A percentile compares a stretch with the other conserved stretches of the same genome.
Evolutionary conservation across 1,284 basidiomycete species (phyloP).

Genomic region (Cutaneotrichosporon mucoides): DNA sequence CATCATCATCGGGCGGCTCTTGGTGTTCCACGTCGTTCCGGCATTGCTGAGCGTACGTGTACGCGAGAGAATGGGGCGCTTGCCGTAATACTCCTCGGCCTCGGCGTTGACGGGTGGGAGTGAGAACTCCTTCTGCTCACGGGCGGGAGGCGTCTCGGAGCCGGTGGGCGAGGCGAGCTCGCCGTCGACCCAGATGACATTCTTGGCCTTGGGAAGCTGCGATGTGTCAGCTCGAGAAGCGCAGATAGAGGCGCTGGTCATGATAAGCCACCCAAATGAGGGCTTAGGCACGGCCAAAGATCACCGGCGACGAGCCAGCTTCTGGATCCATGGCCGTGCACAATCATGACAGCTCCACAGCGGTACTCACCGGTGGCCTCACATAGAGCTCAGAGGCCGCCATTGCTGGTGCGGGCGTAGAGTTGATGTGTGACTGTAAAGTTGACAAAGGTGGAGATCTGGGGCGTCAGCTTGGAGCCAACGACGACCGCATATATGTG

Average conservation of each 20-base stretch:
- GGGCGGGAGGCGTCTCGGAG: constrained; percentile 28
- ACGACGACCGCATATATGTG: too few species aligned
- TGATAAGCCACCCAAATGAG: background rate
- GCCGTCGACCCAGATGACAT: constrained; percentile 44
- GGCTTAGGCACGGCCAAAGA: too few species aligned
- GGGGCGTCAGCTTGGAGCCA: too few species aligned
- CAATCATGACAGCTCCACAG: too few species aligned
- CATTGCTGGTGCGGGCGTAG: background rate
- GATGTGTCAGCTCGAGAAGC: background rate
- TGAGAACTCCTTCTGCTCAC: constrained; percentile 6
- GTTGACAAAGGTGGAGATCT: too few species aligned
- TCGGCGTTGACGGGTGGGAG: constrained; percentile 60
- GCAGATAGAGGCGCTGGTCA: too few species aligned
- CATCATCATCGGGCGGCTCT: constrained; percentile 59
- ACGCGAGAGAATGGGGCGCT: constrained; percentile 67
- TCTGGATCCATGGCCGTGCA: too few species aligned
- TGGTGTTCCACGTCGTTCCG: constrained; percentile 60
- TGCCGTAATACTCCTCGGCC: constrained; percentile 76
- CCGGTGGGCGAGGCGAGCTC: constrained; percentile 20
- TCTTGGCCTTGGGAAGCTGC: constrained; percentile 40
- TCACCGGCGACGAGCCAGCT: too few species aligned
- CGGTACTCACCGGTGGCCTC: constrained; percentile 21
- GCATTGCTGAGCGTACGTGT: constrained; percentile 78
- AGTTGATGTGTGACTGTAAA: too few species aligned
- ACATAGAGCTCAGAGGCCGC: constrained; percentile 2